These are phyloP conservation scores for Antrodiella citrinella DNA, from an alignment of 768 basidiomycete genomes.

Conservation along the genomic window DNA sequence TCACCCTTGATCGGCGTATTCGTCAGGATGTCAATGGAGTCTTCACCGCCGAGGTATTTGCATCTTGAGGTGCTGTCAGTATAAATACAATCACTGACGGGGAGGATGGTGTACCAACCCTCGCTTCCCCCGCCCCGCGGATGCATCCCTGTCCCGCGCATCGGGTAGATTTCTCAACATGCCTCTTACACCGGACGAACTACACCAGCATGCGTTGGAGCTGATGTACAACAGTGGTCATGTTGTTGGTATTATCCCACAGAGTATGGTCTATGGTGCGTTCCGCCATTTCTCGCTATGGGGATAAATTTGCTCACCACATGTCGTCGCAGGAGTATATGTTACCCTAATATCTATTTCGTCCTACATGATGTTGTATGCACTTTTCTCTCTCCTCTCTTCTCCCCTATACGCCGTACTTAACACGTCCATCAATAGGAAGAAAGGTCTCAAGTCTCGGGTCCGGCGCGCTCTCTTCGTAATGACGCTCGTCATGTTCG, in stretches of 20 bases:
- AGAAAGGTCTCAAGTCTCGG: background rate
- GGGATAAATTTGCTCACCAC: background rate
- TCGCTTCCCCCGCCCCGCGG: no score
- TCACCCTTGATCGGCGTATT: no score
- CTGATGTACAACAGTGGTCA: background rate
- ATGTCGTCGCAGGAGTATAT: slow-evolving; percentile 1
- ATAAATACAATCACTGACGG: no score
- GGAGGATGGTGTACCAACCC: no score
- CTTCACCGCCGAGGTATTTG: no score
- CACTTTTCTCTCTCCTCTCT: no score
- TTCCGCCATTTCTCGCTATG: background rate
- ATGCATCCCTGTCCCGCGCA: no score
- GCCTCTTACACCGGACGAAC: background rate
- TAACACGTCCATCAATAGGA: background rate
- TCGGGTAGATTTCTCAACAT: no score
- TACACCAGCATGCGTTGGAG: background rate
- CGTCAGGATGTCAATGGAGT: no score
- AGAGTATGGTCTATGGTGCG: slow-evolving; percentile 2
- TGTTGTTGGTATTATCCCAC: background rate
- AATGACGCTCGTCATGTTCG: background rate
- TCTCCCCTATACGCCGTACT: no score
- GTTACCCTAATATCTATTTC: slow-evolving; percentile 1
- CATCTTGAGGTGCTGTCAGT: no score
- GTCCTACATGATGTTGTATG: background rate
- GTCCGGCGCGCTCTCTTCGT: background rate